Base-by-base conservation (phyloP, 2,329 filamentous ascomycete genomes). In the Pseudogymnoascus verrucosus region DNA sequence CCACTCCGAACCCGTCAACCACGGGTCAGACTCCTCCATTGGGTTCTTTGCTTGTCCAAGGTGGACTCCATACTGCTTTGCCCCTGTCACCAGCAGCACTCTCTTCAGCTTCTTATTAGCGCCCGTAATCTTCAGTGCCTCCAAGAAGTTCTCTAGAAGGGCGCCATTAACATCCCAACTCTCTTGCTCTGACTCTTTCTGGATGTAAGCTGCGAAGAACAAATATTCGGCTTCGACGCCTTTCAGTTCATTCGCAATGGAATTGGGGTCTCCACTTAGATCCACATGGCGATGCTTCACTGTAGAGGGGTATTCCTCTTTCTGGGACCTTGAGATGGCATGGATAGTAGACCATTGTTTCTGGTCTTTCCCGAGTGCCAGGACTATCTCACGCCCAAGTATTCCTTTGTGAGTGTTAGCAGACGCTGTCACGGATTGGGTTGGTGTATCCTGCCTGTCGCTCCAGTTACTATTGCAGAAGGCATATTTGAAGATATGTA, bases 41-140 rank as follows among this genome's bases (percentile, higher is more conserved):
- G 80, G 80, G 65, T 77, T 76, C 65, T 81, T 82, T 12, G 74
- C 70, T 8, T 72, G 73, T 7, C 80, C 79, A 1, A 82, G 74
- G 65, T 84, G 81, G 2, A 83, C 78, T 23, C 80, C 79, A 67
- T 83, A 84, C 62, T 84, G 80, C 67, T 83, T 83, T 37, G 75
- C 70, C 1, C 80, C 80, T 0, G 76, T 78, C 5, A 80, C 78
- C 8, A 83, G 73, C 21, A 82, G 69, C 63, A 83, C 74, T n/a
- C 78, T 75, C 67, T 81, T 79, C 54, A 83, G 67, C 11, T 74
- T 71, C 54, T 74, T 73, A 37, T 73, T 71, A 3, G 76, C 76
- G 0, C 77, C 77, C 1, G 76, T 79, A 14, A 76, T 74, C 0
- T 74, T 73, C 7, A 83, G 72, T 0, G 79, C 79, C 1, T 71